Evolutionary conservation across 2,329 filamentous ascomycete genomes (phyloP), one percentile per base, ranked within the genome.

Genomic region (Penicillium fuscoglaucum): DNA sequence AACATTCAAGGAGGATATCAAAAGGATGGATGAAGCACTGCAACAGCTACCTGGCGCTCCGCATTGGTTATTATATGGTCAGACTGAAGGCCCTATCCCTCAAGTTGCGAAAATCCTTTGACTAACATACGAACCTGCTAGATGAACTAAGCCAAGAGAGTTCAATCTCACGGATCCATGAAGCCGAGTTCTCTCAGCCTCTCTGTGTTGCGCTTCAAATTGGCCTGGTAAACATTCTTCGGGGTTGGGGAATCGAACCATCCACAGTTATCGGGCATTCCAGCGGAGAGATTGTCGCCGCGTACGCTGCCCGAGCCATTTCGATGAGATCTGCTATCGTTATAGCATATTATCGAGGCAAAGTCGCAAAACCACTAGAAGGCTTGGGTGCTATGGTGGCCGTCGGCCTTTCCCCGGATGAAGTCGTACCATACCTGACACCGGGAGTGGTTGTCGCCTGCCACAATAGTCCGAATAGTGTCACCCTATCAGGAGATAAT

Each of bases 231-330:
- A 66, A 74, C 21, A 50, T 76, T 2, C 65, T 75, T 1, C 24
- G 21, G 0, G 13, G 45, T 1, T 70, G 64, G 65, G 67, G 66
- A 1, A 57, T 76, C 6, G 24, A 29, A 0, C 68, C 72, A 10
- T 15, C 50, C 0, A 52, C 61, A 1, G 70, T 73, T 4, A 58
- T 75, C 0, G 74, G 74, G 0, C 73, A 77, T 53, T 74, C 72
- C 0, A 67, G 62, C 13, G 74, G 74, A 1, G 74, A 77, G 58
- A 75, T 77, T 39, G 72, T 66, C 1, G 72, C 73, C 2, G 73
- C 74, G 0, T 77, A 74, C 60, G 69, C 72, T 3, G 62, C 68
- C 0, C 66, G 69, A 1, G 64, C 65, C 2, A 62, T 70, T 7
- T 54, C 62, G 0, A 57, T 59, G 13, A 39, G 49, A 15, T 46